A percentile compares a stretch with the other conserved stretches of the same genome.
Conservation (phyloP, 2,329 filamentous ascomycete species). For the Talaromyces sp. region DNA sequence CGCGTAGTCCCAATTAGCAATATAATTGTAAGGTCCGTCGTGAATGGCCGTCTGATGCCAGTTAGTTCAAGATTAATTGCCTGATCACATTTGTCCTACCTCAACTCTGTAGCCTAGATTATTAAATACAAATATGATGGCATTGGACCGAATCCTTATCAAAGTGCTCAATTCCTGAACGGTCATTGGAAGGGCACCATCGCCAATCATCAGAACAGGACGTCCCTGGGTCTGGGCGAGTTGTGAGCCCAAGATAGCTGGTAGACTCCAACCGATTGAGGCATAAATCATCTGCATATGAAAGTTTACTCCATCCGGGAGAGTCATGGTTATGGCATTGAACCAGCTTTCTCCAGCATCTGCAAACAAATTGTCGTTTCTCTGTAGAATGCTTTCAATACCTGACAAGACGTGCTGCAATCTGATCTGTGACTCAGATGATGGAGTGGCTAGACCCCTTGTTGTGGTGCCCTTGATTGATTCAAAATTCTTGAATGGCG, state of each 20-base stretch:
- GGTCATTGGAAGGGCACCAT: constrained; percentile 80
- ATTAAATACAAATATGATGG: constrained; percentile 79
- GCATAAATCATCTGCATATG: not conserved
- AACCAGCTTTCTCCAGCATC: not conserved
- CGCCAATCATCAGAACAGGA: constrained; percentile 74
- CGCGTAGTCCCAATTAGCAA: constrained; percentile 58
- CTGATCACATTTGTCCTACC: constrained; percentile 54
- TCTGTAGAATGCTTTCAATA: not conserved
- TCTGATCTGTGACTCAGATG: not conserved
- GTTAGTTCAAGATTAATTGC: not conserved
- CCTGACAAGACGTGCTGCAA: not conserved
- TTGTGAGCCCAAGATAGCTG: not conserved
- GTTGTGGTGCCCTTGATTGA: not conserved
- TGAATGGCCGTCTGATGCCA: constrained; percentile 48
- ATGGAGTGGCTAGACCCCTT: not conserved
- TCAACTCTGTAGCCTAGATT: constrained; percentile 85
- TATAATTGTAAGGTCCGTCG: constrained; percentile 73
- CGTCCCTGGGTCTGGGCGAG: constrained; percentile 42
- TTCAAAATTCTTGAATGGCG: not conserved
- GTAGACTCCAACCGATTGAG: not conserved
- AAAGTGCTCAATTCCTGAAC: constrained; percentile 81
- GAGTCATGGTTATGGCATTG: not conserved
- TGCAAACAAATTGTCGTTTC: not conserved
- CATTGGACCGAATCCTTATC: constrained; percentile 66
- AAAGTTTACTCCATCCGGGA: not conserved